Percentiles rank a stretch among this genome's conserved stretches.
Conservation (phyloP, 306 rosid genomes). For the Cucumis cinereus region DNA sequence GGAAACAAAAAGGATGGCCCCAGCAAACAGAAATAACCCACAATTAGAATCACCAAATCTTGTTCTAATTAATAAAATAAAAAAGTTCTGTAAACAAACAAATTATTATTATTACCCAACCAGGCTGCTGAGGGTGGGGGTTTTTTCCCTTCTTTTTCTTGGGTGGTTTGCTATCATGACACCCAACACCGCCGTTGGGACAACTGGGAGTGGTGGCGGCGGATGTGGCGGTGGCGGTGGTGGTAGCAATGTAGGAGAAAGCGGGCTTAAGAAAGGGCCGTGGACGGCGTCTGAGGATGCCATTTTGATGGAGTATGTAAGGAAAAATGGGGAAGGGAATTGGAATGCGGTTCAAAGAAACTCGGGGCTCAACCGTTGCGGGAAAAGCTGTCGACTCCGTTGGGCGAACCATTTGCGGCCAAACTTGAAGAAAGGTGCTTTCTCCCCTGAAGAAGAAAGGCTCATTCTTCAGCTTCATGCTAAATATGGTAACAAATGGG, state of each 20-base stretch:
- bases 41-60: not conserved
- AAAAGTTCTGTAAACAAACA: no score
- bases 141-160: not conserved
- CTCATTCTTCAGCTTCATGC: slow-evolving; percentile 70
- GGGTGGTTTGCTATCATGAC: not conserved
- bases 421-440: slow-evolving; percentile 65
- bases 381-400: slow-evolving; percentile 86
- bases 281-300: slow-evolving; percentile 81
- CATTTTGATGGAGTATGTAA: slow-evolving; percentile 59
- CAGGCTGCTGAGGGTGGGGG: not conserved
- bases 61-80: not conserved
- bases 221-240: not conserved
- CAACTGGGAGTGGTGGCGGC: slow-evolving; percentile 14
- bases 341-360: slow-evolving; percentile 75
- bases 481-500: slow-evolving; percentile 89
- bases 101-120: not conserved
- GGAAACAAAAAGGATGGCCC: not conserved
- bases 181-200: not conserved
- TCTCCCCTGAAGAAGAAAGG: slow-evolving; percentile 61
- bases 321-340: slow-evolving; percentile 79
- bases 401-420: slow-evolving; percentile 95
- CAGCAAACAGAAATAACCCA: not conserved
- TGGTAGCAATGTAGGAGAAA: slow-evolving; percentile 5
- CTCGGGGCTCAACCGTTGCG: slow-evolving; percentile 65
- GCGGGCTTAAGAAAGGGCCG: slow-evolving; percentile 62